phyloP scores from a whole-genome alignment of 106 monocot species.

The Xerophyta viscosa region DNA sequence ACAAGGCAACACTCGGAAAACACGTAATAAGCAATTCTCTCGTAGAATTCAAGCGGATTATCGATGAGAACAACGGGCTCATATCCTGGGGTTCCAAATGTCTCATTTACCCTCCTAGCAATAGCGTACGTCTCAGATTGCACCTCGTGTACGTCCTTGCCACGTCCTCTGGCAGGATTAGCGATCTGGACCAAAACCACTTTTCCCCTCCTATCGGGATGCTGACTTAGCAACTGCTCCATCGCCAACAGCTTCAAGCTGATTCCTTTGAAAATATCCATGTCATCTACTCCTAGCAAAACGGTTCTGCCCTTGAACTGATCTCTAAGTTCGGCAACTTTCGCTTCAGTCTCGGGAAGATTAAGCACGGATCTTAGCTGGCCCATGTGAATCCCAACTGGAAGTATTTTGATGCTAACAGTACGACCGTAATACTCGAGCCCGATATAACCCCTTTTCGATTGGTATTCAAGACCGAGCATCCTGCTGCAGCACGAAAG shows the following conservation, averaged over 20 bases:
- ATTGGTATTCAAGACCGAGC: slow-evolving; percentile 44
- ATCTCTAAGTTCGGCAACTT: slow-evolving; percentile 32
- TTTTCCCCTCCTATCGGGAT: slow-evolving; percentile 34
- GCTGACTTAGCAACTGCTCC: slow-evolving; percentile 39
- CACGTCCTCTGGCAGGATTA: slow-evolving; percentile 43
- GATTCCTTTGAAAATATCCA: slow-evolving; percentile 55
- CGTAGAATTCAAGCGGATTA: slow-evolving; percentile 34
- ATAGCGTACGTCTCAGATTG: slow-evolving; percentile 27
- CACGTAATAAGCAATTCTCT: slow-evolving; percentile 41
- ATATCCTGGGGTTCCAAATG: slow-evolving; percentile 29
- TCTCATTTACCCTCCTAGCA: slow-evolving; percentile 32
- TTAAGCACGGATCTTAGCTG: slow-evolving; percentile 32
- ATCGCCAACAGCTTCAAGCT: slow-evolving; percentile 48
- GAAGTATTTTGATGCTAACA: slow-evolving; percentile 52
- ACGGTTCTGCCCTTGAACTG: slow-evolving; percentile 25
- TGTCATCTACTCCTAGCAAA: slow-evolving; percentile 44
- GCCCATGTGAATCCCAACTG: slow-evolving; percentile 40
- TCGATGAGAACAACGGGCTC: slow-evolving; percentile 32
- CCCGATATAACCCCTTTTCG: slow-evolving; percentile 46
- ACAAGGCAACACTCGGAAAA: slow-evolving; percentile 48
- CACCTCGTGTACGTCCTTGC: slow-evolving; percentile 41
- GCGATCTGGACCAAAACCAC: slow-evolving; percentile 45
- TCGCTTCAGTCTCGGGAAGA: slow-evolving; percentile 26
- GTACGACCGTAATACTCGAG: slow-evolving; percentile 47
- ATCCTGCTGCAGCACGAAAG: slow-evolving; percentile 51